Conservation (phyloP, 352 stramenopile genomes). For the Pythium sukuiense region DNA sequence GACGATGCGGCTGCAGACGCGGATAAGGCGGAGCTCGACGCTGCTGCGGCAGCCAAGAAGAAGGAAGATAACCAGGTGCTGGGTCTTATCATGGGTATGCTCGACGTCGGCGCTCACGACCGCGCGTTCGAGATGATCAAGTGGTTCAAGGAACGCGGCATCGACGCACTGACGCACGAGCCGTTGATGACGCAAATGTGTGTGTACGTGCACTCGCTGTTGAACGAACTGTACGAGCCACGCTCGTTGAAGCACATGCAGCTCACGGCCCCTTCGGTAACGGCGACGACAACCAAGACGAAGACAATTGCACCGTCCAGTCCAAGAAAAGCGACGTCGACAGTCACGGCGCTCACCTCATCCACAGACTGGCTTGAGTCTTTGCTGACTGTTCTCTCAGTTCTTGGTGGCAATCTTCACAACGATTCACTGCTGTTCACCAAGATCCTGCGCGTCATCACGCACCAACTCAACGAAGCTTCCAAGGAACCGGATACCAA, state of each 20-base stretch:
- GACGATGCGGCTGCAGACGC: conserved; percentile 30
- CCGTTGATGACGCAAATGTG: conserved; percentile 69
- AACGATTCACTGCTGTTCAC: conserved; percentile 72
- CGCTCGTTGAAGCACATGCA: conserved; percentile 56
- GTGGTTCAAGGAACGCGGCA: conserved; percentile 67
- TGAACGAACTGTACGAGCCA: conserved; percentile 52
- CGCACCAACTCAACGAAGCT: conserved; percentile 43
- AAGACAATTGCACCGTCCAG: background rate
- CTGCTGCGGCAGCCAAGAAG: conserved; percentile 21
- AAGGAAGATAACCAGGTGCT: conserved; percentile 77
- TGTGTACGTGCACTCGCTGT: conserved; percentile 61
- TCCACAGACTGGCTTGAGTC: conserved; percentile 46
- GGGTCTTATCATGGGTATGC: conserved; percentile 74
- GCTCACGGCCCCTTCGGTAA: conserved; percentile 25
- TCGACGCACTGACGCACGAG: conserved; percentile 66
- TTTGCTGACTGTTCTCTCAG: conserved; percentile 60
- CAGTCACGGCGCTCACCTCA: conserved; percentile 38
- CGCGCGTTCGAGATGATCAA: conserved; percentile 78
- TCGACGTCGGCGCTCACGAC: conserved; percentile 68
- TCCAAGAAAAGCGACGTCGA: background rate
- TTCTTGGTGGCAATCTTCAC: conserved; percentile 66
- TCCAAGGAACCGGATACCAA: conserved; percentile 26
- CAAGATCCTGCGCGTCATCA: conserved; percentile 69
- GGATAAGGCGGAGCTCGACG: conserved; percentile 28
- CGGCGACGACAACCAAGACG: background rate